Conservation (phyloP, 495 filamentous ascomycete genomes). For the Xylaria grammica region DNA sequence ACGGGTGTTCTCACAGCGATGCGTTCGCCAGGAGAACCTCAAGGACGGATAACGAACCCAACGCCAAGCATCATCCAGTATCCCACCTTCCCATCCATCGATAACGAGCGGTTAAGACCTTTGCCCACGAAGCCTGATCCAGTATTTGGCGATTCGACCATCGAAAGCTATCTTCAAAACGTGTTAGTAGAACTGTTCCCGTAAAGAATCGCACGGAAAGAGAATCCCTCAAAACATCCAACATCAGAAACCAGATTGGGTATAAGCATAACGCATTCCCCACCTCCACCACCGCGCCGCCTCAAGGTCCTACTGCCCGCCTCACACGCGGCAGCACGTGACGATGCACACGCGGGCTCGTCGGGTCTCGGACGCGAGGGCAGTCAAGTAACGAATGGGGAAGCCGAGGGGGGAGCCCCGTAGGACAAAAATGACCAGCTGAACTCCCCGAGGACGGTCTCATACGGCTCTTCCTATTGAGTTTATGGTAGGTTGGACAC, state of each 20-base stretch:
- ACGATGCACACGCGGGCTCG: constrained; percentile 49
- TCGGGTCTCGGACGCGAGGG: constrained; percentile 25
- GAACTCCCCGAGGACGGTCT: constrained; percentile 38
- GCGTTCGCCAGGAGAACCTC: background rate
- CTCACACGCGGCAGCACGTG: constrained; percentile 51
- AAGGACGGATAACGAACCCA: background rate
- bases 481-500: constrained; percentile 51
- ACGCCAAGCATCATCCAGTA: background rate
- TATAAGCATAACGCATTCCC: constrained; percentile 53
- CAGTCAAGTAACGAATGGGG: constrained; percentile 22
- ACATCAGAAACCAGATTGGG: constrained; percentile 54
- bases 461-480: constrained; percentile 60
- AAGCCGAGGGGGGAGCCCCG: constrained; percentile 22
- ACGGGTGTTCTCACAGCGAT: background rate
- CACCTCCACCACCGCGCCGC: constrained; percentile 39
- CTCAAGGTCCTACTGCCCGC: constrained; percentile 29
- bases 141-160: background rate
- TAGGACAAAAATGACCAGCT: background rate
- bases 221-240: constrained; percentile 23
- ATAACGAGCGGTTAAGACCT: background rate
- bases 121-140: no score
- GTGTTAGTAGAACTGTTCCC: constrained; percentile 12
- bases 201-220: constrained; percentile 1
- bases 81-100: background rate
- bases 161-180: background rate